A percentile compares a stretch with the other conserved stretches of the same genome.
Conservation (phyloP, 768 basidiomycete species). For the Tricholoma terreum region DNA sequence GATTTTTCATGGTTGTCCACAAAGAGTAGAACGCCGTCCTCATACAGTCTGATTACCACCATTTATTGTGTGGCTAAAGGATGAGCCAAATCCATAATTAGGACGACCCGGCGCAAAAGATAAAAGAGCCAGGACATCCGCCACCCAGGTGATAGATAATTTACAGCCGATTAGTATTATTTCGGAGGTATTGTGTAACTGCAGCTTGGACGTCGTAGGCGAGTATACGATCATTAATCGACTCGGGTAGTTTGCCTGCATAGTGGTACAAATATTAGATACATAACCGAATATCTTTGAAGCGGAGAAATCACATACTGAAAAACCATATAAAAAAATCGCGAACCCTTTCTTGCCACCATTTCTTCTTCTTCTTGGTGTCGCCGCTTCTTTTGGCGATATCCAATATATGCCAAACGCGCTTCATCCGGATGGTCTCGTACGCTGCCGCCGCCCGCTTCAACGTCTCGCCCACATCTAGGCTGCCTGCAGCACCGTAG, state of each 20-base stretch:
- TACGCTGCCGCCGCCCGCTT: conserved; percentile 26
- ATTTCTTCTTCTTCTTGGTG: conserved; percentile 28
- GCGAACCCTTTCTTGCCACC: conserved; percentile 29
- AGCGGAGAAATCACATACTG: conserved; percentile 22
- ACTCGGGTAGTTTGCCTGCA: conserved; percentile 30
- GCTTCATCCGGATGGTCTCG: conserved; percentile 32
- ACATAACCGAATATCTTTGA: neutral
- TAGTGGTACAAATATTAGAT: neutral
- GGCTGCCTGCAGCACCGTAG: conserved; percentile 14
- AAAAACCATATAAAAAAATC: conserved; percentile 32
- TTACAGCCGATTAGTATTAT: neutral
- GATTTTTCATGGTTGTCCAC: too few species aligned
- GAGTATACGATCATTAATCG: conserved; percentile 23
- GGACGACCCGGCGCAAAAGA: neutral
- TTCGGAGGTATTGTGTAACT: conserved; percentile 20
- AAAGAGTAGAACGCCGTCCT: too few species aligned
- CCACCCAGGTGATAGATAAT: neutral
- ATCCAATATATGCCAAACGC: conserved; percentile 30
- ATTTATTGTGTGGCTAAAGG: too few species aligned
- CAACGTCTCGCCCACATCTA: conserved; percentile 12
- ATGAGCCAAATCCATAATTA: too few species aligned
- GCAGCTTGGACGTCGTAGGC: conserved; percentile 26
- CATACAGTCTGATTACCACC: too few species aligned
- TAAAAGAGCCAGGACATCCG: neutral
- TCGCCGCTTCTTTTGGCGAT: conserved; percentile 29